These are phyloP conservation scores for Aspergillus sp. DNA, from an alignment of 2,329 filamentous ascomycete species.

Conservation along the genomic window DNA sequence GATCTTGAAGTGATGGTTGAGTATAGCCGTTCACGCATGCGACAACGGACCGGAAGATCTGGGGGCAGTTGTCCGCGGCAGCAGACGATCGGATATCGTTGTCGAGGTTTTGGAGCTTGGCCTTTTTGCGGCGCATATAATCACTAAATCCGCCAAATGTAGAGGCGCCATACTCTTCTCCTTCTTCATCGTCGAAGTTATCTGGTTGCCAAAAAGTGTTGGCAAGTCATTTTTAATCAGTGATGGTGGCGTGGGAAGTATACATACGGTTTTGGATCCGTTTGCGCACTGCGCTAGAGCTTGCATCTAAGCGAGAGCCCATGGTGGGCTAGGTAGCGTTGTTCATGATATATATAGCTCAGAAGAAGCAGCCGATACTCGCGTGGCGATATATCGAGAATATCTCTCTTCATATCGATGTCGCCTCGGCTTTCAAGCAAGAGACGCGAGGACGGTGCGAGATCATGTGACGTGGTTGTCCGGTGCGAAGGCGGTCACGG, in stretches of 20 bases:
- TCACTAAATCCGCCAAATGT: constrained; percentile 86
- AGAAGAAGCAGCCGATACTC: background rate
- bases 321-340: constrained; percentile 42
- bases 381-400: too few species aligned
- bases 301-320: constrained; percentile 63
- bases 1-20: constrained; percentile 84
- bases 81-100: constrained; percentile 71
- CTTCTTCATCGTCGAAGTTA: constrained; percentile 74
- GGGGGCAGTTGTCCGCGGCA: constrained; percentile 61
- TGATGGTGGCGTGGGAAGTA: background rate
- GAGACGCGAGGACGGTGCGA: constrained; percentile 5
- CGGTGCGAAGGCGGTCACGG: constrained; percentile 3
- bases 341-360: constrained; percentile 18
- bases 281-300: constrained; percentile 61
- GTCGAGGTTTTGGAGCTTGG: constrained; percentile 95
- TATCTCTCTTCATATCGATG: background rate
- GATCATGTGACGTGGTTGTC: constrained; percentile 16
- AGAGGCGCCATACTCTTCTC: constrained; percentile 87
- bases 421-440: background rate
- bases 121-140: constrained; percentile 93
- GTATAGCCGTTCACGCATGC: constrained; percentile 95
- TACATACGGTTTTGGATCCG: constrained; percentile 58
- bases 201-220: constrained; percentile 44
- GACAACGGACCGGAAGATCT: constrained; percentile 87
- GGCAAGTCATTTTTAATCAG: background rate